Evolutionary conservation across 2,329 filamentous ascomycete species (phyloP).

Genomic region (Allantophomopsis lycopodina): DNA sequence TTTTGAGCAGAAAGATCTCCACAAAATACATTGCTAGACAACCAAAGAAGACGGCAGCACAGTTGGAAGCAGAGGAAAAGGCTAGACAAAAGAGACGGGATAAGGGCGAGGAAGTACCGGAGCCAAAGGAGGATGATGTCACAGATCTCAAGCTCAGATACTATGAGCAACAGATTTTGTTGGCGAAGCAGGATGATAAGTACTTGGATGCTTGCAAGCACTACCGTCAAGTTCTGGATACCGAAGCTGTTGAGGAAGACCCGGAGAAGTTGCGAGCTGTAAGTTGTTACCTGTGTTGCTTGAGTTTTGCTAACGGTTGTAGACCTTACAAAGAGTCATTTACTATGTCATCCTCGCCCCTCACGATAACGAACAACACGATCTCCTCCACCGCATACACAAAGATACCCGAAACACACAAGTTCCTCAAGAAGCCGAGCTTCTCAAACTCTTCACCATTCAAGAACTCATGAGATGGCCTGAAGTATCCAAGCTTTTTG

Average conservation of each 20-base stretch:
- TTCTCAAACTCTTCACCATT: constrained; percentile 89
- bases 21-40: constrained; percentile 83
- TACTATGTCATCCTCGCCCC: constrained; percentile 95
- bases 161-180: constrained; percentile 92
- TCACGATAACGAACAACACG: constrained; percentile 97
- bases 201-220: constrained; percentile 97
- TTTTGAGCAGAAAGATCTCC: constrained; percentile 93
- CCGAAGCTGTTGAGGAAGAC: constrained; percentile 87
- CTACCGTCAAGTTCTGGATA: constrained; percentile 93
- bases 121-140: constrained; percentile 74
- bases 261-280: constrained; percentile 74
- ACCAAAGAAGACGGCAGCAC: constrained; percentile 78
- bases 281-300: constrained; percentile 22
- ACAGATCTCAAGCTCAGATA: constrained; percentile 92
- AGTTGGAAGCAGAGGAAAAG: constrained; percentile 83
- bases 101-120: constrained; percentile 63
- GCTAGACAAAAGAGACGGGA: constrained; percentile 77
- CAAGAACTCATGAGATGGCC: constrained; percentile 98
- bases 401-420: constrained; percentile 69
- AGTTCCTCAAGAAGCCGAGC: constrained; percentile 66
- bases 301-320: constrained; percentile 7
- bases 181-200: constrained; percentile 94
- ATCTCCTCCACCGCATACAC: constrained; percentile 86
- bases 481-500: constrained; percentile 77
- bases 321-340: constrained; percentile 89